phyloP scores from a whole-genome alignment of 2,329 filamentous ascomycete species.

The Apiospora aurea region DNA sequence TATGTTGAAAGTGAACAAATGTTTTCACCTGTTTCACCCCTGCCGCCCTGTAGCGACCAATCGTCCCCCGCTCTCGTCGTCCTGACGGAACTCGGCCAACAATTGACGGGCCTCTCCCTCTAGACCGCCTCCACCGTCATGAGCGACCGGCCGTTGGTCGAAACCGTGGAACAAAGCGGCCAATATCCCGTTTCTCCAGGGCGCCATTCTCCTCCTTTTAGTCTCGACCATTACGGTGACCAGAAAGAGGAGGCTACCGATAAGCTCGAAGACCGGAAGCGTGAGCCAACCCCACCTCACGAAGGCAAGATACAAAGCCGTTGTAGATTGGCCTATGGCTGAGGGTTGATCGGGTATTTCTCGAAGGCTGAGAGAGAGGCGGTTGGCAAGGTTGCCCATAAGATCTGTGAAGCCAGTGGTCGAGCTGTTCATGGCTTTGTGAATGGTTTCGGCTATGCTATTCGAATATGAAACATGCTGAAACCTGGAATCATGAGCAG shows the following conservation, averaged over 20 bases:
- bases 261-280: background rate
- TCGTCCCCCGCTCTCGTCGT: background rate
- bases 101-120: background rate
- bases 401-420: background rate
- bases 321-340: background rate
- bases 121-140: background rate
- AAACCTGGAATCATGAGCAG: too few relatives aligned
- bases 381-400: background rate
- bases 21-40: background rate
- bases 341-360: background rate
- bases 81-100: background rate
- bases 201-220: background rate
- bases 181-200: background rate
- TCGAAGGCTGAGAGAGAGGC: background rate
- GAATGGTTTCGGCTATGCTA: background rate
- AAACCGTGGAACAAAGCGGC: background rate
- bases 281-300: background rate
- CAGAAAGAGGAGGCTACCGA: background rate
- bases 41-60: background rate
- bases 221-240: background rate
- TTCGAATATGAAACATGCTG: background rate
- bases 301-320: background rate
- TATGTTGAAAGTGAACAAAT: background rate
- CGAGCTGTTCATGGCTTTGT: background rate
- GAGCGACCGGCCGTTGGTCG: background rate